Base-by-base conservation (phyloP, 345 rosid species). In the Ceriops tagal region DNA sequence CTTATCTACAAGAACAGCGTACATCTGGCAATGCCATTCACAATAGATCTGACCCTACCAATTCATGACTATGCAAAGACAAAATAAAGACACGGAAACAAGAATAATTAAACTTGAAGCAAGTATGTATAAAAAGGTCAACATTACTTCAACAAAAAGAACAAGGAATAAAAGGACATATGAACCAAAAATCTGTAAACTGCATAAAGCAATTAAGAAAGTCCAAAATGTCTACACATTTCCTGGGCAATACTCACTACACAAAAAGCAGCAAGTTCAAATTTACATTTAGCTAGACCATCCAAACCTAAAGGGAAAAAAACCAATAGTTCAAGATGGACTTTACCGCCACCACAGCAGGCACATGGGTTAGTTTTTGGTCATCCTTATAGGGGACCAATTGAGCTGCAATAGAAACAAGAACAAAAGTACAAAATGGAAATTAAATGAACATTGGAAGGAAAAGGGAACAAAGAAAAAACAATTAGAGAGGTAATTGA, bases 261-360 rank as follows among this genome's bases (percentile, higher is more conserved):
- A 19, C 9, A 22, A 20, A 35, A 60, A 51, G 22, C 34, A 52
- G 27, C 10, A 9, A 58, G 32, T 52, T 58, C 22, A 65, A 6
- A 49, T 47, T 64, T 10, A 22, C 52, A 46, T 30, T 22, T 59
- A 7, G 49, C 49, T 39, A 9, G 4, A 39, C 13, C 16, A 2
- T 39, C 46, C 16, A 43, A 3, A 43, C 18, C 18, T 19, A 13
- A 18, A 13, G 49, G 49, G 49, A 43, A 13, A 43, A 43, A 43
- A 13, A 43, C 49, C 49, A 43, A 13, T 43, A 0, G 49, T 43
- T 13, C 49, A 43, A 43, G 18, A 16, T 26, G 30, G 68, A 84
- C 96, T 90, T 90, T 87, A 95, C 99, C 32, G 89, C 99, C 64
- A 95, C 96, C 65, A 92, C 85, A 22, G 79, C 87, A 62, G 99